Conservation (phyloP, 257 asterid genomes). For the Perilla frutescens region DNA sequence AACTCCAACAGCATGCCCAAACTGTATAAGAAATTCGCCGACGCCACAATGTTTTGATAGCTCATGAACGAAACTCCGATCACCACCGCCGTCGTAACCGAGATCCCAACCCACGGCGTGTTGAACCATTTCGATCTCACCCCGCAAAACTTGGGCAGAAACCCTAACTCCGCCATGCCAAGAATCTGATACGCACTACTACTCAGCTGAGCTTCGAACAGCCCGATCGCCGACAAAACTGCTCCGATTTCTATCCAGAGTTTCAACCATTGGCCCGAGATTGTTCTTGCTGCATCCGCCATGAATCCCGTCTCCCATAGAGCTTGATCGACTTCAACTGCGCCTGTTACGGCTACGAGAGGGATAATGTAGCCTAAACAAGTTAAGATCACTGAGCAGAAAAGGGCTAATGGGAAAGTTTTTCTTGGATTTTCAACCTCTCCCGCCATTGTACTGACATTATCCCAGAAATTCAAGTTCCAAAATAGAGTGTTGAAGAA, state of each 20-base stretch:
- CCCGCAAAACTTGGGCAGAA: constrained; percentile 51
- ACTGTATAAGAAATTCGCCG: constrained; percentile 72
- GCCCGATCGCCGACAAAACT: constrained; percentile 60
- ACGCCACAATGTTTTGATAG: constrained; percentile 56
- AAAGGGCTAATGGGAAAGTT: constrained; percentile 61
- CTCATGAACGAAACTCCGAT: constrained; percentile 63
- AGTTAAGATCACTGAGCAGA: constrained; percentile 60
- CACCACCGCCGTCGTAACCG: constrained; percentile 54
- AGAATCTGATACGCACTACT: constrained; percentile 60
- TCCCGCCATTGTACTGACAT: constrained; percentile 72
- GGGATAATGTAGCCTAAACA: constrained; percentile 73
- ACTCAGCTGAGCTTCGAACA: constrained; percentile 77
- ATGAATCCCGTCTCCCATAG: constrained; percentile 72
- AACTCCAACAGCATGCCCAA: constrained; percentile 82
- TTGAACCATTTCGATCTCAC: constrained; percentile 62
- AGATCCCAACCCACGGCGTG: constrained; percentile 80
- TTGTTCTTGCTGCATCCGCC: constrained; percentile 59
- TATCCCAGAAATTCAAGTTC: constrained; percentile 86
- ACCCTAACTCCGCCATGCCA: constrained; percentile 67
- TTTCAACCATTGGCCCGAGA: constrained; percentile 73
- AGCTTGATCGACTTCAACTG: constrained; percentile 58
- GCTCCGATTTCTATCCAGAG: constrained; percentile 79
- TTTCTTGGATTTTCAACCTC: constrained; percentile 72
- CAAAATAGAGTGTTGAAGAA: constrained; percentile 75
- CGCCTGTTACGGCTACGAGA: constrained; percentile 70